These are phyloP conservation scores for Citrullus mucosospermus DNA, from an alignment of 306 rosid species.

Conservation along the genomic window DNA sequence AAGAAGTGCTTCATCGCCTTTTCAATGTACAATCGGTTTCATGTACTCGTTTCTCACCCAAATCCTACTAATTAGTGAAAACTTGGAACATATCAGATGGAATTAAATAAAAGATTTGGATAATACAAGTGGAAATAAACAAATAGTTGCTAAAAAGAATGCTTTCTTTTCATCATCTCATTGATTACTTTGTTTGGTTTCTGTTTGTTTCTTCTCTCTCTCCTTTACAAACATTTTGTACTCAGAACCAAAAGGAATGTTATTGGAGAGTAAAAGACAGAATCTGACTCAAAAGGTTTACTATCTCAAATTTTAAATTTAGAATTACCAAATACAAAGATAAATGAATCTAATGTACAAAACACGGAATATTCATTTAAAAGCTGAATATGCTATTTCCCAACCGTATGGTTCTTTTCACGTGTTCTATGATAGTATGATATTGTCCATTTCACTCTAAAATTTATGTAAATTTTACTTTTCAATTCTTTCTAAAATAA, in stretches of 20 bases:
- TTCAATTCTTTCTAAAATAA: background rate
- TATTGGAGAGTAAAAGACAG: conserved; percentile 36
- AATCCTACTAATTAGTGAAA: background rate
- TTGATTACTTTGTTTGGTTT: background rate
- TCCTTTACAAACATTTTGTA: conserved; percentile 4
- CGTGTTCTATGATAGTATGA: background rate
- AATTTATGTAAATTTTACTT: background rate
- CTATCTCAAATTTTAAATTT: background rate
- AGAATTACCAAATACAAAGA: background rate
- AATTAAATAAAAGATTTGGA: conserved; percentile 22
- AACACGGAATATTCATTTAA: conserved; percentile 18
- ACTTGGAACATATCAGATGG: background rate
- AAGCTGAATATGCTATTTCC: background rate
- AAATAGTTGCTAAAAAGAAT: background rate
- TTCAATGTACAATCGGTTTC: conserved; percentile 1
- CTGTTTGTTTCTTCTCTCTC: background rate
- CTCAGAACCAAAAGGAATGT: conserved; percentile 17
- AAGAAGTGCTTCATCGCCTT: conserved; percentile 56
- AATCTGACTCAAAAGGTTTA: conserved; percentile 47
- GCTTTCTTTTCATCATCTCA: background rate
- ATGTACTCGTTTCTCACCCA: background rate
- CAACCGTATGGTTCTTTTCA: too few relatives aligned
- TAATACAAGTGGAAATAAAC: conserved; percentile 20
- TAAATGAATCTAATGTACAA: background rate
- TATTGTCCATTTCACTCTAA: background rate